Conservation (phyloP, 2,329 filamentous ascomycete species). For the Fusarium odoratissimum region DNA sequence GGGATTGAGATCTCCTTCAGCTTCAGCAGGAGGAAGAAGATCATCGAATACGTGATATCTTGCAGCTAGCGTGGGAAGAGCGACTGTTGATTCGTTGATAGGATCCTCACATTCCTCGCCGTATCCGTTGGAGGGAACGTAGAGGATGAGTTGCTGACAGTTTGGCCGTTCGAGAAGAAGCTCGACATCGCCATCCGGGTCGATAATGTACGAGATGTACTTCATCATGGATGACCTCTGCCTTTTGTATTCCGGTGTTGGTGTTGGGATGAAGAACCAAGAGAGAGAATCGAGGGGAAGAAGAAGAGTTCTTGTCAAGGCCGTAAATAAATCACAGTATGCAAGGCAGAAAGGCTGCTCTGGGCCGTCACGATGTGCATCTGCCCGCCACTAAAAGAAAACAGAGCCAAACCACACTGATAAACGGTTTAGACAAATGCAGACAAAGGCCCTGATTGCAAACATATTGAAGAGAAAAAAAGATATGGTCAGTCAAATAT, state of each 20-base stretch:
- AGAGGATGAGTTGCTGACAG: background rate
- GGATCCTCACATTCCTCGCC: background rate
- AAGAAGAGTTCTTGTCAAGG: background rate
- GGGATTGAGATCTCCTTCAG: background rate
- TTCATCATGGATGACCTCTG: background rate
- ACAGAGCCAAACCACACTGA: no score
- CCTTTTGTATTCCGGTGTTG: no score
- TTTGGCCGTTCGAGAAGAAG: background rate
- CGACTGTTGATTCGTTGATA: background rate
- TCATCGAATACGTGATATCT: background rate
- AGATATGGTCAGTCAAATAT: accelerated
- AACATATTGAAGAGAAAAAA: background rate
- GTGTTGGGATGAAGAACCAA: background rate
- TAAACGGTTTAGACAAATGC: background rate
- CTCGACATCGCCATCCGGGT: background rate
- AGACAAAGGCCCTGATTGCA: background rate
- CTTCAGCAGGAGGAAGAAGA: background rate
- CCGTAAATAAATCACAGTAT: background rate
- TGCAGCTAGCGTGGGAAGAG: background rate
- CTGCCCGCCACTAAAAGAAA: background rate
- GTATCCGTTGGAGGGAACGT: background rate
- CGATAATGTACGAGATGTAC: background rate
- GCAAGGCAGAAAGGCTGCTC: background rate
- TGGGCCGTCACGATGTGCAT: background rate
- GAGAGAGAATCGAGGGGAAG: background rate